Conservation (phyloP, 2,329 filamentous ascomycete genomes). For the Epichloe amarillans region DNA sequence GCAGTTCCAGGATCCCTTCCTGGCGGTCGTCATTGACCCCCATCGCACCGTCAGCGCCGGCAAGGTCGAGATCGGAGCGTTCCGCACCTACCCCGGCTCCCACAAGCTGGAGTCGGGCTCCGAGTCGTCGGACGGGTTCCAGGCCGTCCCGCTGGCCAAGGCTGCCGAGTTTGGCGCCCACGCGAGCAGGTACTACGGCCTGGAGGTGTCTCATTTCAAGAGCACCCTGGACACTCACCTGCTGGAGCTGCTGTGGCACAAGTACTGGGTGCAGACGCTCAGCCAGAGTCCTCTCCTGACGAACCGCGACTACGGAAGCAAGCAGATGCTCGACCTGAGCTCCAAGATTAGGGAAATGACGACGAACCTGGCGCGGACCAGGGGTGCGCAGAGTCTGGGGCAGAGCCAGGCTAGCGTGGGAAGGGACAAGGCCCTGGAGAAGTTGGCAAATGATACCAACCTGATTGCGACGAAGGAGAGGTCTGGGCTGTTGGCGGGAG, state of each 20-base stretch:
- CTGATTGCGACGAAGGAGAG: constrained; percentile 48
- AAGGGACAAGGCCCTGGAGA: constrained; percentile 38
- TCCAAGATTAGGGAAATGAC: constrained; percentile 64
- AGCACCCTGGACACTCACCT: constrained; percentile 78
- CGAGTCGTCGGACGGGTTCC: constrained; percentile 41
- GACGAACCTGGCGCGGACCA: constrained; percentile 13
- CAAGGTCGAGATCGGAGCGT: constrained; percentile 94
- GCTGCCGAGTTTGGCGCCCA: constrained; percentile 94
- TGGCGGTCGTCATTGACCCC: constrained; percentile 92
- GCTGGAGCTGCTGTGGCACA: constrained; percentile 88
- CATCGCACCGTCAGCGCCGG: constrained; percentile 89
- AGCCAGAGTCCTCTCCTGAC: constrained; percentile 82
- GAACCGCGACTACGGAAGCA: constrained; percentile 85
- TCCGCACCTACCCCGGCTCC: constrained; percentile 73
- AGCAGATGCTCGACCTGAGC: constrained; percentile 80
- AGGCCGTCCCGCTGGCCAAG: constrained; percentile 81
- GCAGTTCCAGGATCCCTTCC: constrained; percentile 74
- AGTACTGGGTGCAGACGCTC: constrained; percentile 96
- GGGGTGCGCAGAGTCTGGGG: constrained; percentile 14
- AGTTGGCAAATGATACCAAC: constrained; percentile 47
- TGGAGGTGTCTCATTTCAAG: constrained; percentile 91
- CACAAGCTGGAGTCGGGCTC: constrained; percentile 38
- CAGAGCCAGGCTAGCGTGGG: constrained; percentile 12
- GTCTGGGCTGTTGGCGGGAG: constrained; percentile 47
- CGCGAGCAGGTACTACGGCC: constrained; percentile 75